These are phyloP conservation scores for Geotrichum europaeum DNA, from an alignment of 1,139 yeast species.

Conservation along the genomic window DNA sequence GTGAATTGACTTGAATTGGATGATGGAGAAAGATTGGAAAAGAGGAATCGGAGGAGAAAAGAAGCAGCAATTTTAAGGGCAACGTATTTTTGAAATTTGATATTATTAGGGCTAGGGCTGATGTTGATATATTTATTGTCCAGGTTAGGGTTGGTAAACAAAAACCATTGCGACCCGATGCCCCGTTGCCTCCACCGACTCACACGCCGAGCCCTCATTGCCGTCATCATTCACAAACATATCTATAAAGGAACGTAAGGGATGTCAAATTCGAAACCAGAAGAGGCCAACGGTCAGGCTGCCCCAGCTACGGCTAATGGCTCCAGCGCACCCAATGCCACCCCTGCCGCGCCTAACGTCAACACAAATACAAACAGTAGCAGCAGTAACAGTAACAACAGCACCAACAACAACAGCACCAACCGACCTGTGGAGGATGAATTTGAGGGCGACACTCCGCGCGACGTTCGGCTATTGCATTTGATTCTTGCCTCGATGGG, in stretches of 20 bases:
- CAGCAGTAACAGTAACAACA: neutral
- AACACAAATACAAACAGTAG: constrained; percentile 1
- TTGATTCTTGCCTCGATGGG: constrained; percentile 91
- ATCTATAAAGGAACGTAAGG: neutral
- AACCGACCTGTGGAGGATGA: constrained; percentile 11
- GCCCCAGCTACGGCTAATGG: neutral
- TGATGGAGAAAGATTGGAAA: neutral
- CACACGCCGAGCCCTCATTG: neutral
- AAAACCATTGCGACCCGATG: neutral
- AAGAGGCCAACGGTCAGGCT: neutral
- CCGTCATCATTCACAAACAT: neutral
- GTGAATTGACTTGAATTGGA: neutral
- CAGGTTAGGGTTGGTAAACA: neutral
- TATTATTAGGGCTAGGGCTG: neutral
- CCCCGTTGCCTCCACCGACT: neutral
- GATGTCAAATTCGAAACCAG: constrained; percentile 8
- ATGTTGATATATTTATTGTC: neutral
- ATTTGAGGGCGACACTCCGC: constrained; percentile 43
- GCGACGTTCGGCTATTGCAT: constrained; percentile 88
- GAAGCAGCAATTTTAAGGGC: neutral
- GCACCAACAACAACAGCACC: neutral
- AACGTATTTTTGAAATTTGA: neutral
- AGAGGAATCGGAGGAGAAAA: neutral
- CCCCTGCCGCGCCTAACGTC: neutral
- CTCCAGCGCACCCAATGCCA: neutral